A percentile compares a stretch with the other conserved stretches of the same genome.
Evolutionary conservation across 306 rosid species (phyloP).

Genomic region (Quercus engelmannii): DNA sequence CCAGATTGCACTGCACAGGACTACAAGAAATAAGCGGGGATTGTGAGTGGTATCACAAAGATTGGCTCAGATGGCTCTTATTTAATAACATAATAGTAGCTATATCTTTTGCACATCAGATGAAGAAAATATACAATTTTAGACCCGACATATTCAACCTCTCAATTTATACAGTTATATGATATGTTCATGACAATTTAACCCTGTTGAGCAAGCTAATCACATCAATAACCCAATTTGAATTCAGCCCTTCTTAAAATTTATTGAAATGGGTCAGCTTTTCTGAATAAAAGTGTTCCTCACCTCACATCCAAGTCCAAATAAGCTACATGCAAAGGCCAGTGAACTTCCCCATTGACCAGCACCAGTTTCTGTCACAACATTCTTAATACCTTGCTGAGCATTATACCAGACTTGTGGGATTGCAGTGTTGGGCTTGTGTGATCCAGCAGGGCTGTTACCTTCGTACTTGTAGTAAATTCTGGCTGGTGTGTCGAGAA

Average conservation of each 20-base stretch:
- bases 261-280: neutral
- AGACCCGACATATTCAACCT: neutral
- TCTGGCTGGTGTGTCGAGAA: conserved; percentile 85
- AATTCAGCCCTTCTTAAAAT: neutral
- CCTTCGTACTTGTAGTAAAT: conserved; percentile 98
- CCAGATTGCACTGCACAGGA: neutral
- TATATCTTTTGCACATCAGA: neutral
- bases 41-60: neutral
- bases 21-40: neutral
- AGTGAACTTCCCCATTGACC: conserved; percentile 98
- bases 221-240: neutral
- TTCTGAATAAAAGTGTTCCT: neutral
- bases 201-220: conserved; percentile 4
- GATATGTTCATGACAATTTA: neutral
- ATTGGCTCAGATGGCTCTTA: neutral
- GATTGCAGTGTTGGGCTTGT: conserved; percentile 89
- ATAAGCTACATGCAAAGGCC: conserved; percentile 90
- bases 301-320: conserved; percentile 89
- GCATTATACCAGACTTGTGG: conserved; percentile 93
- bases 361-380: conserved; percentile 98
- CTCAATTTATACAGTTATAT: neutral
- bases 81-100: neutral
- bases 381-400: conserved; percentile 74
- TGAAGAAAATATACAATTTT: neutral
- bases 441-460: conserved; percentile 93